These are phyloP conservation scores for Pisolithus marmoratus DNA, from an alignment of 768 basidiomycete genomes.

Conservation along the genomic window DNA sequence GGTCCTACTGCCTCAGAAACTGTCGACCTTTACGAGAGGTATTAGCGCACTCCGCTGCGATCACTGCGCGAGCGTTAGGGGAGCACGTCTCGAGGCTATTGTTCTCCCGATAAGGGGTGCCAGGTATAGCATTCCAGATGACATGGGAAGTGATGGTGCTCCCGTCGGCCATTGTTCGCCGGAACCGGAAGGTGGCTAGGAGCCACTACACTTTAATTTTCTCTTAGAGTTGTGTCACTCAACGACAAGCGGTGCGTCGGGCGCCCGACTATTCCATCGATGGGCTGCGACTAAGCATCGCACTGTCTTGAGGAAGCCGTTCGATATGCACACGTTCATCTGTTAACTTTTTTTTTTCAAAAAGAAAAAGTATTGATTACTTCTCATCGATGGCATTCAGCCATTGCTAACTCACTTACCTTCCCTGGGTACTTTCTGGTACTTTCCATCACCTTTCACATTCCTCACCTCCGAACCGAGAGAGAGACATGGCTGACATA, in stretches of 20 bases:
- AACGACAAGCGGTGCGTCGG: too few species aligned
- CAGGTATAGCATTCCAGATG: neutral
- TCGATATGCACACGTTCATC: too few species aligned
- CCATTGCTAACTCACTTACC: too few species aligned
- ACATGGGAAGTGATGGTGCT: conserved; percentile 7
- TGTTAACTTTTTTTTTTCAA: too few species aligned
- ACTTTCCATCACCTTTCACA: neutral
- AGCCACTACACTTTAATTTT: neutral
- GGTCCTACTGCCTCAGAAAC: neutral
- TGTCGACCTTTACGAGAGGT: neutral
- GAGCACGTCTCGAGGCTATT: conserved; percentile 18
- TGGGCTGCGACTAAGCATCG: too few species aligned
- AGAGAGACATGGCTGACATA: conserved; percentile 8
- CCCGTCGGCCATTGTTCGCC: conserved; percentile 10
- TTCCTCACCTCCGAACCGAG: conserved; percentile 5
- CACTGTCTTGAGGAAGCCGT: too few species aligned
- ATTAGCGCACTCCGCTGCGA: neutral
- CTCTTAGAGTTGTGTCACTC: neutral
- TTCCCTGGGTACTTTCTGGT: neutral
- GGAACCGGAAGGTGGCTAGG: conserved; percentile 1
- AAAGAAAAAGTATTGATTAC: too few species aligned
- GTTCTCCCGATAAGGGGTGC: conserved; percentile 15
- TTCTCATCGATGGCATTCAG: too few species aligned
- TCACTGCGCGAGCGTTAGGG: neutral
- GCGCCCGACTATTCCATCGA: too few species aligned